Evolutionary conservation across 2,329 filamentous ascomycete species (phyloP), one percentile per base, ranked within the genome.

Genomic region (Sporothrix variecibatus): DNA sequence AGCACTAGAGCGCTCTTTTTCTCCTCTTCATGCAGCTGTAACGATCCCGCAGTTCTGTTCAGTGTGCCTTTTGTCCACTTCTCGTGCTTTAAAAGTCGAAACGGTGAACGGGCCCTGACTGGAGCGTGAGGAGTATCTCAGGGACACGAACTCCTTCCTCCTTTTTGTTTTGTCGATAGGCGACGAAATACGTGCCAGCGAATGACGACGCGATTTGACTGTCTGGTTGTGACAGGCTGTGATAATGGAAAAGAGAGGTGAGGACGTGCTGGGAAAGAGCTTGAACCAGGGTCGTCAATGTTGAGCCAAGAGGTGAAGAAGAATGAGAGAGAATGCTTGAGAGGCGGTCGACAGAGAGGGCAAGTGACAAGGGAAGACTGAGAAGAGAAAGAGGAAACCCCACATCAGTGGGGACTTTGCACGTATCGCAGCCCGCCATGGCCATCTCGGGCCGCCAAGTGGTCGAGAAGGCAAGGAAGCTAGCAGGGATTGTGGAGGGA

Each of bases 381-480:
- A 60, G 9, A 31, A 31, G 40, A 28, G n/a, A 31, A 20, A 17
- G 38, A 51, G 31, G n/a, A 38, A n/a, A 51, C 23, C 20, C 58
- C 28, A 51, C 23, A 23, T 6, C 15, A 17, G 56, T 64, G 38
- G 43, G 8, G 46, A 69, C 20, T 43, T 8, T 23, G 40, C 40
- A 68, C 43, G 43, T 56, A 68, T 46, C 40, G 67, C 28, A 56
- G 67, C 46, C 38, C 38, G n/a, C 40, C 20, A 31, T 53, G 46
- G 62, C 71, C 62, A 73, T 40, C 46, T 40, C 71, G 71, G 71
- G 71, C 71, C 71, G 71, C 46, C 49, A 12, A 60, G 62, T 58
- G 71, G 71, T 72, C 28, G 43, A 72, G 43, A 65, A 46, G 26
- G 15, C 43, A 15, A 43, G 40, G 26, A 28, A 12, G 70, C 70